Base-by-base conservation (phyloP, 2,329 filamentous ascomycete species). In the Aspergillus eucalypticola region DNA sequence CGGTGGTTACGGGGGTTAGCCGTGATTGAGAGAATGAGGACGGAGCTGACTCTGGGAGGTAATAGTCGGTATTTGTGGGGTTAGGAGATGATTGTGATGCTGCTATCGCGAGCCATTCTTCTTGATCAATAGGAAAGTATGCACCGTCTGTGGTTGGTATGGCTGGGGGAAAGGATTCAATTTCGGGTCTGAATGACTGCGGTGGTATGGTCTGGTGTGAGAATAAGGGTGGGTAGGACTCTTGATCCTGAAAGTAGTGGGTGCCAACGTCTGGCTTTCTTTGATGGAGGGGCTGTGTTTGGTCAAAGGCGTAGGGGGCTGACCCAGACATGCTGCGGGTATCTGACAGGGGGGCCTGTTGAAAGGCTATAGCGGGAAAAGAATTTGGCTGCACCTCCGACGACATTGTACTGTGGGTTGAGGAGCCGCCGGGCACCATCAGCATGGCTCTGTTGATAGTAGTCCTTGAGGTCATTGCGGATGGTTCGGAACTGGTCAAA, bases 171-270 rank as follows among this genome's bases (percentile, higher is more conserved):
- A 32, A 35, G n/a, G 42, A 41, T 32, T 42, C 39, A 8, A 46
- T 32, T 15, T 35, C 41, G 39, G 39, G 23, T 8, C 19, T 13
- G 15, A 19, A 21, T 8, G 53, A 35, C 15, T 27, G 25, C n/a
- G 53, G 19, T 32, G 53, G 17, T 10, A 54, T 7, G 25, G 41
- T 23, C 29, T 54, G 52, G 25, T n/a, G 8, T 5, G 41, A 8
- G 21, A 29, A 59, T 17, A 50, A 19, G 19, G 39, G 32, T 1
- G 50, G 27, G 17, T 46, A 29, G 21, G 25, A 38, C 6, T 46
- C 49, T n/a, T 51, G 39, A 23, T 50, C 25, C n/a, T 49, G 51
- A 39, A 54, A 59, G 23, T 44, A 46, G 39, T 46, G n/a, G n/a
- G 25, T 27, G 3, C 42, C 39, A 3, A 55, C 17, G 13, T 53